Conservation (phyloP, 2,329 filamentous ascomycete genomes). For the Monosporascus ibericus region DNA sequence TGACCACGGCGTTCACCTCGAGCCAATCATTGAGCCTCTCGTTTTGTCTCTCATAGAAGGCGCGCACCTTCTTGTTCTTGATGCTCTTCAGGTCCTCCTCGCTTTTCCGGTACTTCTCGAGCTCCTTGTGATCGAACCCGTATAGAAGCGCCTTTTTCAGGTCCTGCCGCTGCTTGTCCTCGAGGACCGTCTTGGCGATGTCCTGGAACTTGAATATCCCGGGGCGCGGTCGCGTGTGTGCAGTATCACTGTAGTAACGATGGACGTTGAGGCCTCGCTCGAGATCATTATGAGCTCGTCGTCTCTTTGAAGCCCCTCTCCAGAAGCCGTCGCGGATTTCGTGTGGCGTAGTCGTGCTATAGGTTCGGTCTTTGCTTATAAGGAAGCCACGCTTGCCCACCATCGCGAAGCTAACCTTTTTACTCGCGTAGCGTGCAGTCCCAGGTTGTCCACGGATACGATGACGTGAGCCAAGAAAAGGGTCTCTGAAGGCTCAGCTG, state of each 20-base stretch:
- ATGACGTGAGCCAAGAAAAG: neutral
- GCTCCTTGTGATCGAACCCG: slow-evolving; percentile 36
- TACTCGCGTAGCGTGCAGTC: neutral
- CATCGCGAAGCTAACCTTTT: neutral
- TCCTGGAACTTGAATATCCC: slow-evolving; percentile 4
- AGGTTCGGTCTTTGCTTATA: neutral
- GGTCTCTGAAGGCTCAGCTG: neutral
- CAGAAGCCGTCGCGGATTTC: neutral
- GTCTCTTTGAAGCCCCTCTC: neutral
- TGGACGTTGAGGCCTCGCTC: slow-evolving; percentile 1
- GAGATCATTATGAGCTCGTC: slow-evolving; percentile 1
- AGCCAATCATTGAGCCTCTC: slow-evolving; percentile 49
- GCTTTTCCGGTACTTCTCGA: slow-evolving; percentile 44
- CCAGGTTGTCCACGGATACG: neutral
- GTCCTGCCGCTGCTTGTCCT: slow-evolving; percentile 31
- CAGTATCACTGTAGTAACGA: neutral
- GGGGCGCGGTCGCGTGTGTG: slow-evolving; percentile 3
- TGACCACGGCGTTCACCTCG: slow-evolving; percentile 52
- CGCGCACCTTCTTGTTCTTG: slow-evolving; percentile 44
- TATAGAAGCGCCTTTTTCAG: slow-evolving; percentile 43
- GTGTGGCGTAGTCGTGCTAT: neutral
- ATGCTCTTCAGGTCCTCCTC: slow-evolving; percentile 48
- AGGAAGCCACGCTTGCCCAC: slow-evolving; percentile 6
- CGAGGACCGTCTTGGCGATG: slow-evolving; percentile 2
- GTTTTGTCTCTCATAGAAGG: slow-evolving; percentile 51